phyloP scores from a whole-genome alignment of 176 grass and related monocot species.

The Elaeis guineensis region DNA sequence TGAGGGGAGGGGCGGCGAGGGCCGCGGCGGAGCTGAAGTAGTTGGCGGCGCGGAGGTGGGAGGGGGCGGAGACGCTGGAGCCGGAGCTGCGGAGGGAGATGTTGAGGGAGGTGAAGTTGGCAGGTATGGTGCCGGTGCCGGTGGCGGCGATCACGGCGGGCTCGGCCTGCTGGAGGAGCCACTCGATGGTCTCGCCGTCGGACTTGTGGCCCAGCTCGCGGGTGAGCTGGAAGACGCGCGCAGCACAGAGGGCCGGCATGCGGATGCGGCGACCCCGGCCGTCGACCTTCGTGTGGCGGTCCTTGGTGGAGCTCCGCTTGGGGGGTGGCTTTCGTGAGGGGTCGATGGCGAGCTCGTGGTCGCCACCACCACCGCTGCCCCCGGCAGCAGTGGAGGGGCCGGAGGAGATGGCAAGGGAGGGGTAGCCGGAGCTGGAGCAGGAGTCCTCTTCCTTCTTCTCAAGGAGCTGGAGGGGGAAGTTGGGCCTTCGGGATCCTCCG shows the following conservation, averaged over 20 bases:
- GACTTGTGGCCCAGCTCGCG: constrained; percentile 29
- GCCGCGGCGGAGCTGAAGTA: constrained; percentile 9
- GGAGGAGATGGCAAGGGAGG: constrained; percentile 16
- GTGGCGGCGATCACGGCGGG: constrained; percentile 27
- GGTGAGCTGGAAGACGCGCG: constrained; percentile 24
- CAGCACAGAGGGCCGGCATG: constrained; percentile 27
- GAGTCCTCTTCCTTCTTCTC: constrained; percentile 28
- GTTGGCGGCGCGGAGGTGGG: constrained; percentile 23
- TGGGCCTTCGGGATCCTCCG: constrained; percentile 6
- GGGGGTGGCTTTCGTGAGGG: not conserved
- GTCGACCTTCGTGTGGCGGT: constrained; percentile 31
- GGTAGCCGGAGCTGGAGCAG: constrained; percentile 15
- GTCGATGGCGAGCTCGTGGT: not conserved
- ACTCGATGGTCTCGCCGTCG: constrained; percentile 34
- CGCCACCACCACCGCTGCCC: not conserved
- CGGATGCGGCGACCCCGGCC: constrained; percentile 27
- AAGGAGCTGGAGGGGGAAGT: constrained; percentile 23
- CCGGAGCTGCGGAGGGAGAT: constrained; percentile 31
- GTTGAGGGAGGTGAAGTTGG: constrained; percentile 32
- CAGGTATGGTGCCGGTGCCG: constrained; percentile 22
- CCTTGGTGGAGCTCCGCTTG: constrained; percentile 27
- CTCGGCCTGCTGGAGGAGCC: constrained; percentile 30
- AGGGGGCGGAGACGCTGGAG: constrained; percentile 19
- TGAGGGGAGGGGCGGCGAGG: constrained; percentile 4
- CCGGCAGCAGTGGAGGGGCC: not conserved